Conservation (phyloP, 1,284 basidiomycete genomes). For the Rhodotorula sp. region DNA sequence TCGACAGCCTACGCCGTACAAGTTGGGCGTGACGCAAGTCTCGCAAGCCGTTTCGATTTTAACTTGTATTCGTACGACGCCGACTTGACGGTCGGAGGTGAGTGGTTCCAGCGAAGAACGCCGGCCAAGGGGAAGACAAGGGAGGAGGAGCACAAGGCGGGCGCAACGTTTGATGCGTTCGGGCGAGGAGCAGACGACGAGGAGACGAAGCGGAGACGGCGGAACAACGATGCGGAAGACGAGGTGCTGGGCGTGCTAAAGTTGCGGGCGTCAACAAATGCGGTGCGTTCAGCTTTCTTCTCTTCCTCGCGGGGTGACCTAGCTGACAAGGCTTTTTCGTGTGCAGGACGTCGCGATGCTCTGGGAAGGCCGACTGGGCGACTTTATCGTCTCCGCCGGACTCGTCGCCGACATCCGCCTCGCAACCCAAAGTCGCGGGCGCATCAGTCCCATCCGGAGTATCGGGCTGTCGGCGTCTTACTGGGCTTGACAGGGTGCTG, state of each 20-base stretch:
- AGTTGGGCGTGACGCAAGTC: conserved; percentile 77
- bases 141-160: neutral
- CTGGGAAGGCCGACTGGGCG: conserved; percentile 89
- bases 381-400: conserved; percentile 83
- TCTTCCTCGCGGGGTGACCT: neutral
- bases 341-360: conserved; percentile 77
- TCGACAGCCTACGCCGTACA: conserved; percentile 87
- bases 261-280: conserved; percentile 79
- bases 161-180: conserved; percentile 33
- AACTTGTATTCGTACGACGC: conserved; percentile 96
- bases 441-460: conserved; percentile 65
- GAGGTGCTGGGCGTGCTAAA: conserved; percentile 81
- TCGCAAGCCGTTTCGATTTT: conserved; percentile 90
- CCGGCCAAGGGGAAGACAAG: neutral
- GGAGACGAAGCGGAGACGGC: neutral
- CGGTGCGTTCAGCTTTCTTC: conserved; percentile 56
- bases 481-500: conserved; percentile 49
- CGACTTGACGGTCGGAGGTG: conserved; percentile 71
- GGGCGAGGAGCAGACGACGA: conserved; percentile 14
- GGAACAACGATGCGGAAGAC: conserved; percentile 41
- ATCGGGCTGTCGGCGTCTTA: conserved; percentile 89
- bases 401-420: conserved; percentile 78
- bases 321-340: conserved; percentile 2
- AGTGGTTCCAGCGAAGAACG: conserved; percentile 34
- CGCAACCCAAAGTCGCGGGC: conserved; percentile 59